Evolutionary conservation across 768 basidiomycete genomes (phyloP), one percentile per base, ranked within the genome.

Genomic region (Naganishia vaughanmartiniae): DNA sequence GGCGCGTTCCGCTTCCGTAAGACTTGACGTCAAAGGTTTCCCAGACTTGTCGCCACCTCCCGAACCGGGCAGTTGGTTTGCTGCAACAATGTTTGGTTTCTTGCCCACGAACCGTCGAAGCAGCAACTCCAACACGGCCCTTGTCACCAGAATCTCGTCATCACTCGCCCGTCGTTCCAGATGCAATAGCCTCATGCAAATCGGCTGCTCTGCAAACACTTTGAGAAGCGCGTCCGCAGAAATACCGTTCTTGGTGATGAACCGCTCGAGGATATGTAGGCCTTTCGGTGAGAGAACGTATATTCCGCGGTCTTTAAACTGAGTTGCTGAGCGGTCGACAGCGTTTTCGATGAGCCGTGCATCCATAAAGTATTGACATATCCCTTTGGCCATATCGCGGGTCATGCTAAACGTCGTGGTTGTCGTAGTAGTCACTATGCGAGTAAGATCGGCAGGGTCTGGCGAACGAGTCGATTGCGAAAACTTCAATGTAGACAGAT

Each of bases 371-470:
- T 98, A 93, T 83, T 99, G 96, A 83, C 92, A 91, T 89, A 99
- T 98, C 39, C 92, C 93, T 84, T 97, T 98, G 73, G 96, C 96
- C 91, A 99, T 98, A 54, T 99, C 96, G 76, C 96, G 90, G 75
- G 93, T 92, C 96, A 99, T 98, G 72, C 93, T 93, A 84, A 99
- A 99, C 39, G 96, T 99, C 53, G 96, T 99, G 6, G 96, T 98
- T 7, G 96, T 99, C 0, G 96, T 99, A 0, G 96, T 99, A 77
- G 96, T 99, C 80, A 99, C 90, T 82, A 99, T 92, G 79, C 96
- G 90, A 82, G 91, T 89, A 77, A 93, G 93, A 83, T 99, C 96
- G 84, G 92, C 90, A 75, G 96, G 95, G 86, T 99, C 96, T 78
- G 94, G 91, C 76, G 93, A 90, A 80, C 96, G 92, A 84, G 93